Percentiles rank a stretch among this genome's conserved stretches.
phyloP scores from a whole-genome alignment of 1,139 yeast species.

The Candida frijolesensis region DNA sequence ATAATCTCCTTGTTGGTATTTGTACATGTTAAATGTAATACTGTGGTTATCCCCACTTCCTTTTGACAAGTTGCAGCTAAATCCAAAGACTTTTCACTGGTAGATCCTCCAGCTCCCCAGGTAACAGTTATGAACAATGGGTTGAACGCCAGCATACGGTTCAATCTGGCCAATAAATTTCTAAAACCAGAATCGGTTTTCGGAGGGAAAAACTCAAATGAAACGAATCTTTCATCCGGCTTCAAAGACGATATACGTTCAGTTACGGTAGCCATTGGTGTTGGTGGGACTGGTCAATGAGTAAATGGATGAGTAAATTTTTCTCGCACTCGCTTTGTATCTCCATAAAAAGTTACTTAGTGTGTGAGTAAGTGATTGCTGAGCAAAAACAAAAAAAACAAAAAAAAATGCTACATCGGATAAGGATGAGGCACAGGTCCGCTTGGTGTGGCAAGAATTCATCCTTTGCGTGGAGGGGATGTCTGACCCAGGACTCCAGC shows the following conservation, averaged over 20 bases:
- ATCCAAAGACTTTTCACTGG: conserved; percentile 83
- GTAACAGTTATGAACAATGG: conserved; percentile 92
- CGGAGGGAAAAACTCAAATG: conserved; percentile 97
- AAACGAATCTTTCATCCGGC: conserved; percentile 65
- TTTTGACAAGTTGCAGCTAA: conserved; percentile 77
- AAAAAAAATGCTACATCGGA: too few species aligned
- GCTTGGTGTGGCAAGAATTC: too few species aligned
- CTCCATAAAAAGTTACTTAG: background rate
- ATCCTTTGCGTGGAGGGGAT: too few species aligned
- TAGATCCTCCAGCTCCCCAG: conserved; percentile 99
- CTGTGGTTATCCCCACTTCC: conserved; percentile 80
- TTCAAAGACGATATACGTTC: conserved; percentile 55
- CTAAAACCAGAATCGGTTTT: conserved; percentile 87
- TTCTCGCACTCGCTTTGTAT: background rate
- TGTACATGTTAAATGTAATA: conserved; percentile 94
- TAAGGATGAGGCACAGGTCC: too few species aligned
- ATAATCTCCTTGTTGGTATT: conserved; percentile 78
- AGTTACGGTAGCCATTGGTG: conserved; percentile 17
- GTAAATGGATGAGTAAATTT: background rate
- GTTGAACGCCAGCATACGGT: conserved; percentile 84
- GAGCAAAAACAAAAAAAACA: too few species aligned
- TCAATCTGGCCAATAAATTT: conserved; percentile 81
- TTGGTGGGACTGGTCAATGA: background rate
- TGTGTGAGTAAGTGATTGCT: background rate
- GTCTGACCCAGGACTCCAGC: too few species aligned